These are phyloP conservation scores for Crithidia bombi DNA, from an alignment of 208 protist genomes.

Conservation along the genomic window DNA sequence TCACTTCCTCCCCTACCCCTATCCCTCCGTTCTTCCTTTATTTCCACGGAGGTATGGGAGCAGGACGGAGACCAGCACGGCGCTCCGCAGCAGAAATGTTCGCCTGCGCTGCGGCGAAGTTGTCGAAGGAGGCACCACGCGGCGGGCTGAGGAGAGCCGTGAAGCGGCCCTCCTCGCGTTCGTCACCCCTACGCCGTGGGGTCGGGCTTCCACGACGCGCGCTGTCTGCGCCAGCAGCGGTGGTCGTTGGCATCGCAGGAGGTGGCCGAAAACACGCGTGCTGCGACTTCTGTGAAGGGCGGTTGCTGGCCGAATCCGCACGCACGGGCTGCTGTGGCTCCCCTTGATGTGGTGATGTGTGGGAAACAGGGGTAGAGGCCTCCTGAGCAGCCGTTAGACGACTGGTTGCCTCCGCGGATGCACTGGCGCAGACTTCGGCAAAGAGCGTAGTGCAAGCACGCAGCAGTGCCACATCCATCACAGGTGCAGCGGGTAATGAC, in stretches of 20 bases:
- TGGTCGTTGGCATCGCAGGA: not conserved
- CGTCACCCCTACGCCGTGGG: conserved; percentile 1
- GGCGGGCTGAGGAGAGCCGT: not conserved
- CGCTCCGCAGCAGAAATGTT: conserved; percentile 21
- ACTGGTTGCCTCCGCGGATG: not conserved
- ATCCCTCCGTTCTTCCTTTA: conserved; percentile 6
- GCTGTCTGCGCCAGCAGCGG: not conserved
- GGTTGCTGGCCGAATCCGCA: not conserved
- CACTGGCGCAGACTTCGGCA: not conserved
- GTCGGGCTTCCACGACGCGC: conserved; percentile 4
- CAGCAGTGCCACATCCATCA: conserved; percentile 23
- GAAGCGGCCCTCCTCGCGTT: not conserved
- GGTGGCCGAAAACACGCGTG: conserved; percentile 12
- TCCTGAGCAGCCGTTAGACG: not conserved
- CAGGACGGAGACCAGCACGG: conserved; percentile 11
- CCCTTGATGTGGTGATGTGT: not conserved
- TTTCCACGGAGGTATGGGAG: conserved; percentile 22
- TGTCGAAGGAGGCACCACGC: conserved; percentile 20
- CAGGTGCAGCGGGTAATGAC: not conserved
- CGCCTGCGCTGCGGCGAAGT: conserved; percentile 22
- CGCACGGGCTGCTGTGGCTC: not conserved
- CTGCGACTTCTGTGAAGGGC: not conserved
- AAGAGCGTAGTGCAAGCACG: conserved; percentile 17
- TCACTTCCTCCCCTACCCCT: no score
- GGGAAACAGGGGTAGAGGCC: not conserved